Conservation (phyloP, 1,139 yeast species). For the Candida albicans region DNA sequence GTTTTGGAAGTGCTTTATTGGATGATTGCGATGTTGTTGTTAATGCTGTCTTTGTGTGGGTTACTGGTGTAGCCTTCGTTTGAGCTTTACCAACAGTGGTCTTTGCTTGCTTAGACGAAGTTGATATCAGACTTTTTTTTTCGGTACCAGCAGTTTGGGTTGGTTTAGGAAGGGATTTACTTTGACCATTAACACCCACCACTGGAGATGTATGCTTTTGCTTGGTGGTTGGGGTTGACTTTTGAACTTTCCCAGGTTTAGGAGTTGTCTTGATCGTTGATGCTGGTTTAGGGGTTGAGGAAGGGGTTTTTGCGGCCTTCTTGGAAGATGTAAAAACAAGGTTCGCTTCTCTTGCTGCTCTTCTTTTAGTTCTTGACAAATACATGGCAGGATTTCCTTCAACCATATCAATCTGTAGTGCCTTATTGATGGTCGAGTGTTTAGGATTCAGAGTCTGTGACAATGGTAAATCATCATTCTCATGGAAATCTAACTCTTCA, state of each 20-base stretch:
- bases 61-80: slow-evolving; percentile 28
- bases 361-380: slow-evolving; percentile 10
- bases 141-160: neutral
- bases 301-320: neutral
- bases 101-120: neutral
- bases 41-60: slow-evolving; percentile 33
- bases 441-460: neutral
- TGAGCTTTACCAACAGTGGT: neutral
- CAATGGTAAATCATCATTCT: neutral
- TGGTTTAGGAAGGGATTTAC: neutral
- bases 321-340: neutral
- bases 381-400: slow-evolving; percentile 13
- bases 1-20: neutral
- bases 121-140: neutral
- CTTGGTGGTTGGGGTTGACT: slow-evolving; percentile 11
- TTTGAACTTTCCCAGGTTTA: slow-evolving; percentile 7
- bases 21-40: neutral
- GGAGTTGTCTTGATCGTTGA: neutral
- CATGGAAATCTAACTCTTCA: neutral
- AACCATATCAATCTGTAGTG: slow-evolving; percentile 12
- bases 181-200: neutral
- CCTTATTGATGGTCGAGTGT: neutral
- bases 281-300: neutral
- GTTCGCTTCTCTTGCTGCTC: slow-evolving; percentile 9
- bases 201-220: neutral